Evolutionary conservation across 768 basidiomycete genomes (phyloP).

Genomic region (Panaeolus papilionaceus): DNA sequence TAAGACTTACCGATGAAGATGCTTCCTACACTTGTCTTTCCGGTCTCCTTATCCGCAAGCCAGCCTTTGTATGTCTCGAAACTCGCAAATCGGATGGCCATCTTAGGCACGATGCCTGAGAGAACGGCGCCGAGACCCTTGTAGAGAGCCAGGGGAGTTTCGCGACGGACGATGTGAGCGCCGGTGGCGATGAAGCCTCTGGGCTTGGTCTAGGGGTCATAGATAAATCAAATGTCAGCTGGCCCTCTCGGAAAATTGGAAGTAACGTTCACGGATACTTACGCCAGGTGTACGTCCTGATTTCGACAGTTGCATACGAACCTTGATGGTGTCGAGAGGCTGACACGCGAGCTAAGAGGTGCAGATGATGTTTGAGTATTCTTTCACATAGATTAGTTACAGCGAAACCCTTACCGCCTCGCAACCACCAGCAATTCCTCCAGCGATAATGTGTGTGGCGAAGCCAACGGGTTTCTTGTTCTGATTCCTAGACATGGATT

Average conservation of each 20-base stretch:
- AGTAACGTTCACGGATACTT: conserved; percentile 40
- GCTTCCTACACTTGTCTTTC: conserved; percentile 76
- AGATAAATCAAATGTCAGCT: conserved; percentile 9
- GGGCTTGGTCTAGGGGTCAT: conserved; percentile 73
- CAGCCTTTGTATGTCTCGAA: conserved; percentile 94
- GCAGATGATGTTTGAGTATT: conserved; percentile 6
- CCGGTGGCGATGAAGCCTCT: conserved; percentile 95
- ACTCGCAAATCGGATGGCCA: conserved; percentile 98
- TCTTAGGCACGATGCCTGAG: conserved; percentile 97
- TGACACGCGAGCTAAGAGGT: conserved; percentile 74
- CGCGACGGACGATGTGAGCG: conserved; percentile 82
- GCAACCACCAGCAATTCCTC: conserved; percentile 92
- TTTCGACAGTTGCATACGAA: conserved; percentile 98
- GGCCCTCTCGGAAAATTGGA: conserved; percentile 15
- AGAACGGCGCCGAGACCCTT: conserved; percentile 98
- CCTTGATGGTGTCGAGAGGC: conserved; percentile 98
- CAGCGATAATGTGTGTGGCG: conserved; percentile 91
- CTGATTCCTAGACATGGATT: conserved; percentile 56
- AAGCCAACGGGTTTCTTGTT: conserved; percentile 84
- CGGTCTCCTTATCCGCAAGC: conserved; percentile 78
- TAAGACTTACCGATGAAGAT: conserved; percentile 79
- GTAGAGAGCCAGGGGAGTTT: conserved; percentile 95
- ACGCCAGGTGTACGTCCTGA: conserved; percentile 85
- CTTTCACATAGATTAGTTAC: not conserved
- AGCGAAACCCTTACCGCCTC: conserved; percentile 71